Evolutionary conservation across 805 yeast species (phyloP), one percentile per base, ranked within the genome.

Genomic region (Saturnispora besseyi): DNA sequence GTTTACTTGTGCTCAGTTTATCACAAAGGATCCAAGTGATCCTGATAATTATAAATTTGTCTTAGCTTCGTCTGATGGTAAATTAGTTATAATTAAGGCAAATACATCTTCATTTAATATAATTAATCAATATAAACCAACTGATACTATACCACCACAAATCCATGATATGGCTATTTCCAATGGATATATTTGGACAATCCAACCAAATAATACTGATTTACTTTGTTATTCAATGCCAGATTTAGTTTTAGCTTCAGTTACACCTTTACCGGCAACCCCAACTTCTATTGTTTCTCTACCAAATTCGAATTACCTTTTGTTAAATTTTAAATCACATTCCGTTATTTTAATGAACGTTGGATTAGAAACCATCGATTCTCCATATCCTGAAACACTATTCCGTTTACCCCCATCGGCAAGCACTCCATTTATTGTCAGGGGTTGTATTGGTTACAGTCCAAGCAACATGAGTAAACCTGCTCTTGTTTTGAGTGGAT

Each of bases 1-100:
- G 26, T 48, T 51, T 18, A 49, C 56, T 4, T 43, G 48, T 24
- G 56, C 56, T 10, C 47, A 41, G 18, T 54, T 54, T 24, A 31
- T 46, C 22, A 30, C 32, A 12, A 47, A 21, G n/a, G 45, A 47
- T 30, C 53, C 50, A 8, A 31, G 48, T 33, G 51, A 49, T 48
- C 37, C 26, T 5, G 32, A 13, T 9, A 26, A 42, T 4, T 47
- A 51, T 37, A 18, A 47, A 38, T 45, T 54, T 38, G 47, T 54
- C 9, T 24, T 54, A 28, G 53, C 56, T 11, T 54, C 56, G 12
- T 49, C 53, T 32, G 56, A 54, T 45, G 56, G 54, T 7, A 50
- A 48, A 36, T 37, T 54, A 18, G 49, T 51, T 11, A 51, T 49
- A 13, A 30, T 54, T 5, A 46, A 46, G 9, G 40, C 37, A 28